Conservation (phyloP, 495 filamentous ascomycete genomes). For the Aspergillus ellipticus region DNA sequence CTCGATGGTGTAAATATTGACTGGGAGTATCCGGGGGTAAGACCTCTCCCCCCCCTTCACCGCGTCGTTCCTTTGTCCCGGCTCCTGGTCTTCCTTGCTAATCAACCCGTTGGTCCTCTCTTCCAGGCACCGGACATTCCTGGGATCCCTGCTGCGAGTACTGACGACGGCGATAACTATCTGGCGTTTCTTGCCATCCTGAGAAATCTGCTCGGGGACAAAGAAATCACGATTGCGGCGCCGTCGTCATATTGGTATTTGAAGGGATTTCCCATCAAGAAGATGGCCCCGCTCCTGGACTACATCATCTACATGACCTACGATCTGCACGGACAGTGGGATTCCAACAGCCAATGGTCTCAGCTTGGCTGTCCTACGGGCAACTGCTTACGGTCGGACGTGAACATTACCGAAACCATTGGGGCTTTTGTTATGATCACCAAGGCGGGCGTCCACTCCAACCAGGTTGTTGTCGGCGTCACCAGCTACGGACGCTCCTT, state of each 20-base stretch:
- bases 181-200: slow-evolving; percentile 28
- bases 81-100: no score
- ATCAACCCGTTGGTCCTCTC: no score
- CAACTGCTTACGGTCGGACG: slow-evolving; percentile 37
- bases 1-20: slow-evolving; percentile 41
- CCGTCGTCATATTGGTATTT: slow-evolving; percentile 35
- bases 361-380: slow-evolving; percentile 30
- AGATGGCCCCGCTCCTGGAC: slow-evolving; percentile 19
- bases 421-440: slow-evolving; percentile 45
- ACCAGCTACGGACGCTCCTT: slow-evolving; percentile 39
- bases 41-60: no score
- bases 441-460: slow-evolving; percentile 42
- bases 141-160: slow-evolving; percentile 20
- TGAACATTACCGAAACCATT: slow-evolving; percentile 41
- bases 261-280: slow-evolving; percentile 24
- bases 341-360: slow-evolving; percentile 22
- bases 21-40: slow-evolving; percentile 41
- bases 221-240: slow-evolving; percentile 14
- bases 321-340: slow-evolving; percentile 35
- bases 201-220: slow-evolving; percentile 6
- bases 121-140: slow-evolving; percentile 36
- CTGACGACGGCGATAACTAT: slow-evolving; percentile 25
- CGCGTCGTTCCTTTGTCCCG: no score
- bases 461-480: slow-evolving; percentile 38
- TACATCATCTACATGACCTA: slow-evolving; percentile 39